These are phyloP conservation scores for Funneliformis caledonium DNA, from an alignment of 371 early-diverging fungal genomes.

Conservation along the genomic window DNA sequence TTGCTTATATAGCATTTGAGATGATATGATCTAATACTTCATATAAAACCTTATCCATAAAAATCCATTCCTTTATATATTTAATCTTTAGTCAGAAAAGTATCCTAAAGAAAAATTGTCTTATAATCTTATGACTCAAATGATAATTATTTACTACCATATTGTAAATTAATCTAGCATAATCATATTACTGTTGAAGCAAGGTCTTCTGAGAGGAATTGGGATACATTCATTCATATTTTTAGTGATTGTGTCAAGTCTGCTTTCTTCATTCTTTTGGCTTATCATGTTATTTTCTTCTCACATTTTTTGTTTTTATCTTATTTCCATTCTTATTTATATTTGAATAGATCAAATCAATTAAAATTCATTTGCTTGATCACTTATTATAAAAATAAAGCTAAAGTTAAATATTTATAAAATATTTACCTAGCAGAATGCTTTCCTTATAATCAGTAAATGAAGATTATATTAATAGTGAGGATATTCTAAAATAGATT, in stretches of 20 bases:
- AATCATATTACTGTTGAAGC: conserved; percentile 5
- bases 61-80: conserved; percentile 22
- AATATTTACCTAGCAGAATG: background rate
- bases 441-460: conserved; percentile 17
- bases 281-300: conserved; percentile 5
- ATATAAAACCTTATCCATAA: conserved; percentile 31
- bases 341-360: conserved; percentile 15
- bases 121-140: conserved; percentile 2
- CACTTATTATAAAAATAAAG: conserved; percentile 30
- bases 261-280: background rate
- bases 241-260: background rate
- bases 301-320: background rate
- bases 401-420: conserved; percentile 18
- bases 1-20: conserved; percentile 19
- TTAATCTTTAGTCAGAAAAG: conserved; percentile 28
- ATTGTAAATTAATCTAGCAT: conserved; percentile 20
- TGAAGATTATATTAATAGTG: background rate
- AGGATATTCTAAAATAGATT: conserved; percentile 12
- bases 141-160: conserved; percentile 19
- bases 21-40: conserved; percentile 4
- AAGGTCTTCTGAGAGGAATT: conserved; percentile 31
- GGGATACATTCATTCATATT: conserved; percentile 31
- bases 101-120: conserved; percentile 30
- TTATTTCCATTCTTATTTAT: conserved; percentile 19
- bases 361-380: conserved; percentile 21